phyloP scores from a whole-genome alignment of 2,329 filamentous ascomycete genomes.

The Ophiocordyceps sinensis region DNA sequence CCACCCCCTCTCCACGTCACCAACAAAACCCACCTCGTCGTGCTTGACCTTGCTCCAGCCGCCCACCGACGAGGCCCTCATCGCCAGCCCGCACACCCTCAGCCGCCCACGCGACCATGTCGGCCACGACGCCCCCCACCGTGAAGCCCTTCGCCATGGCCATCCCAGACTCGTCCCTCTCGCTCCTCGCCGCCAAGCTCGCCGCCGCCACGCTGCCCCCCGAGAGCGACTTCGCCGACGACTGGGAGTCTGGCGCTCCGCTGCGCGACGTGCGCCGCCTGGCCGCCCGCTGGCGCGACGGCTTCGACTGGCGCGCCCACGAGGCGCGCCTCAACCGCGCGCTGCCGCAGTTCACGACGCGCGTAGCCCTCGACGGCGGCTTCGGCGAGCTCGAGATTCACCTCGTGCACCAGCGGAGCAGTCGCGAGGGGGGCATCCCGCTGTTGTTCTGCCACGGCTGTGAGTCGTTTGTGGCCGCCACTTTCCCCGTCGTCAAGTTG shows the following conservation, averaged over 20 bases:
- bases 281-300: conserved; percentile 20
- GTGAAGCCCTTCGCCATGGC: conserved; percentile 20
- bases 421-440: conserved; percentile 39
- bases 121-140: too few species aligned
- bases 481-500: too few species aligned
- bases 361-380: conserved; percentile 40
- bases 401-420: conserved; percentile 44
- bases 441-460: conserved; percentile 35
- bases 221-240: conserved; percentile 17
- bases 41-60: too few species aligned
- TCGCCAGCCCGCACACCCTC: too few species aligned
- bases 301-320: conserved; percentile 48
- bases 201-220: conserved; percentile 13
- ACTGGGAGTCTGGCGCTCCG: conserved; percentile 17
- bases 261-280: conserved; percentile 19
- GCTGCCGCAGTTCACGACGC: conserved; percentile 41
- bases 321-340: conserved; percentile 42
- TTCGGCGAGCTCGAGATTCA: conserved; percentile 42
- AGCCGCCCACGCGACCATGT: too few species aligned
- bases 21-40: too few species aligned
- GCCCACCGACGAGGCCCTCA: too few species aligned
- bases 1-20: too few species aligned
- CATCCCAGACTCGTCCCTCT: conserved; percentile 16
- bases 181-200: conserved; percentile 17
- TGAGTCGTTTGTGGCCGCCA: too few species aligned